Conservation (phyloP, 1,284 basidiomycete genomes). For the Leccinum insigne region DNA sequence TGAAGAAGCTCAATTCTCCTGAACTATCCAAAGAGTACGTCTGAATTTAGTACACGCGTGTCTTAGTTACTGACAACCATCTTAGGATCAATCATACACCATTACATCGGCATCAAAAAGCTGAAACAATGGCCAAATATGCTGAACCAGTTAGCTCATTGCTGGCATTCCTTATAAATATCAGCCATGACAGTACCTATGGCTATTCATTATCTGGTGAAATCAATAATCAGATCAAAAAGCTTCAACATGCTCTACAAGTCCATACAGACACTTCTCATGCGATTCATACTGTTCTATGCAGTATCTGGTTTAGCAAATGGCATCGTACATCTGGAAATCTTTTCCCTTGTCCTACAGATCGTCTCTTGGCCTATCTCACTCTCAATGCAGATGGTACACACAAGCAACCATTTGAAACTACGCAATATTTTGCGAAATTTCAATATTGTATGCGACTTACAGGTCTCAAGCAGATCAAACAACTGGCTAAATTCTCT, state of each 20-base stretch:
- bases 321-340: neutral
- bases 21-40: neutral
- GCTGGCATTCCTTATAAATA: neutral
- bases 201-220: neutral
- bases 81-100: neutral
- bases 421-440: neutral
- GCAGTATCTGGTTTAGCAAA: neutral
- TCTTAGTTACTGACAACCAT: neutral
- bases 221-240: neutral
- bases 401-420: neutral
- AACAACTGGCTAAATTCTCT: neutral
- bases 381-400: constrained; percentile 1
- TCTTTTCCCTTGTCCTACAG: constrained; percentile 1
- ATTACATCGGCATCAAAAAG: neutral
- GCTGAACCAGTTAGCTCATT: neutral
- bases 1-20: neutral
- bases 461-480: neutral
- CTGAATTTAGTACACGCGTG: neutral
- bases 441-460: neutral
- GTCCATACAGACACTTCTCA: neutral
- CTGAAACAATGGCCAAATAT: neutral
- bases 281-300: neutral
- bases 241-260: neutral
- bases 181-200: neutral
- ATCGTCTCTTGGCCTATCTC: neutral